Percentiles rank a stretch among this genome's conserved stretches.
phyloP scores from a whole-genome alignment of 352 stramenopile genomes.

The Pythium rhizo-oryzae region DNA sequence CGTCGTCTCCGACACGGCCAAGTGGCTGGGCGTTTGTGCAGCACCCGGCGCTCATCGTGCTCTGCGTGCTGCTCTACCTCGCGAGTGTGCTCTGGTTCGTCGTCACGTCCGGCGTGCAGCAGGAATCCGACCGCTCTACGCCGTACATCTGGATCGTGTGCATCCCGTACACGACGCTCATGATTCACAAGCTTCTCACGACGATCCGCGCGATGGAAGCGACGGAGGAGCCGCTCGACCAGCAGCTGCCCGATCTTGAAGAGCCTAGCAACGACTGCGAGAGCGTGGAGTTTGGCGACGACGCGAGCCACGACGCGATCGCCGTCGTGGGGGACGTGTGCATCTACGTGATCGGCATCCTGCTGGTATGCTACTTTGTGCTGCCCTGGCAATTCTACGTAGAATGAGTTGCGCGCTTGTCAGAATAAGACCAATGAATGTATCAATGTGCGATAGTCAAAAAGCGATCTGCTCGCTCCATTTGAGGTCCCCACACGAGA shows the following conservation, averaged over 20 bases:
- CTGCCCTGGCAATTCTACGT: conserved; percentile 17
- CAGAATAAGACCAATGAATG: background rate
- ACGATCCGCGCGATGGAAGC: conserved; percentile 19
- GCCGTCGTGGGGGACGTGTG: conserved; percentile 19
- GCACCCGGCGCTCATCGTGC: conserved; percentile 1
- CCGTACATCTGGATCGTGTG: conserved; percentile 18
- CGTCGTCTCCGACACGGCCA: background rate
- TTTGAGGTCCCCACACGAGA: too few relatives aligned
- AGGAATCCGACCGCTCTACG: background rate
- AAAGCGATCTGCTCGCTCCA: too few relatives aligned
- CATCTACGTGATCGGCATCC: conserved; percentile 19
- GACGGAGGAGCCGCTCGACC: background rate
- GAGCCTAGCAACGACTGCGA: background rate
- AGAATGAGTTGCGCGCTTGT: background rate
- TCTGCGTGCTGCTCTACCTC: conserved; percentile 14
- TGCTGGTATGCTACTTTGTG: conserved; percentile 14
- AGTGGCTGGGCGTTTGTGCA: background rate
- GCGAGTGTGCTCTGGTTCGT: conserved; percentile 16
- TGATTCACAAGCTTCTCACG: conserved; percentile 19
- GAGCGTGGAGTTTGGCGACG: background rate
- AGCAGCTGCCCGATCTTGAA: background rate
- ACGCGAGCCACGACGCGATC: conserved; percentile 21
- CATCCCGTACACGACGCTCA: conserved; percentile 18
- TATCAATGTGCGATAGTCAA: background rate
- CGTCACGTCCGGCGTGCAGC: conserved; percentile 9